Percentiles rank a stretch among this genome's conserved stretches.
Evolutionary conservation across 1,284 basidiomycete species (phyloP).

Genomic region (Cryptococcus sp.): DNA sequence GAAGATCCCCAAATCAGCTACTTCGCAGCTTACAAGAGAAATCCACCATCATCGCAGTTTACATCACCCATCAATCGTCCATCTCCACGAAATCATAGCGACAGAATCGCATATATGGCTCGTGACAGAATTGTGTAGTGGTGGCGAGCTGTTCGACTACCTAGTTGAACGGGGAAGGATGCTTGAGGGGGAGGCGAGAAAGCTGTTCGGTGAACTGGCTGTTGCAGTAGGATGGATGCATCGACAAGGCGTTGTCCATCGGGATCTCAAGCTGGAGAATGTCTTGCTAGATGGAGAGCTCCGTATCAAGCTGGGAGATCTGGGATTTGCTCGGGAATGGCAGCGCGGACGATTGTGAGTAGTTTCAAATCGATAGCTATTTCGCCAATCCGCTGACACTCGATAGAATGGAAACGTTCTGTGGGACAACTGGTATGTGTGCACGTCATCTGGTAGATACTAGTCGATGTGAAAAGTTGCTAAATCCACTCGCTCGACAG

Average conservation of each 20-base stretch:
- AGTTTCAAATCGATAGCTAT: background rate
- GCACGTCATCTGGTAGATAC: slow-evolving; percentile 36
- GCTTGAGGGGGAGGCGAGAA: slow-evolving; percentile 75
- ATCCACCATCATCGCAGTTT: slow-evolving; percentile 97
- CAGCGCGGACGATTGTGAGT: slow-evolving; percentile 67
- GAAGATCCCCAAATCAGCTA: slow-evolving; percentile 92
- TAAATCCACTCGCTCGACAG: slow-evolving; percentile 24
- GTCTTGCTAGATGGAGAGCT: slow-evolving; percentile 85
- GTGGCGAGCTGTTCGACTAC: slow-evolving; percentile 96
- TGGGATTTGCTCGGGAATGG: slow-evolving; percentile 95
- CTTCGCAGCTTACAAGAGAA: slow-evolving; percentile 87
- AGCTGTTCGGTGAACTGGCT: slow-evolving; percentile 91
- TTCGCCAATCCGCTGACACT: slow-evolving; percentile 11
- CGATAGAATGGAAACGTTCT: slow-evolving; percentile 80
- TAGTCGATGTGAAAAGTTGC: background rate
- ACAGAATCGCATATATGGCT: slow-evolving; percentile 96
- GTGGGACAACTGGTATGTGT: slow-evolving; percentile 79
- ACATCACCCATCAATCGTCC: slow-evolving; percentile 91
- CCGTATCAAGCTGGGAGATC: slow-evolving; percentile 88
- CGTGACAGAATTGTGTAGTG: slow-evolving; percentile 92
- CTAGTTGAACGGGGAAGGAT: slow-evolving; percentile 90
- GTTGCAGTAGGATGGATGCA: slow-evolving; percentile 93
- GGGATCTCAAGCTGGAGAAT: slow-evolving; percentile 96
- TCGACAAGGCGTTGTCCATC: slow-evolving; percentile 83
- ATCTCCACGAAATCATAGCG: slow-evolving; percentile 96